Conservation (phyloP, 176 grass and related monocot genomes). For the Triticum turgidum region DNA sequence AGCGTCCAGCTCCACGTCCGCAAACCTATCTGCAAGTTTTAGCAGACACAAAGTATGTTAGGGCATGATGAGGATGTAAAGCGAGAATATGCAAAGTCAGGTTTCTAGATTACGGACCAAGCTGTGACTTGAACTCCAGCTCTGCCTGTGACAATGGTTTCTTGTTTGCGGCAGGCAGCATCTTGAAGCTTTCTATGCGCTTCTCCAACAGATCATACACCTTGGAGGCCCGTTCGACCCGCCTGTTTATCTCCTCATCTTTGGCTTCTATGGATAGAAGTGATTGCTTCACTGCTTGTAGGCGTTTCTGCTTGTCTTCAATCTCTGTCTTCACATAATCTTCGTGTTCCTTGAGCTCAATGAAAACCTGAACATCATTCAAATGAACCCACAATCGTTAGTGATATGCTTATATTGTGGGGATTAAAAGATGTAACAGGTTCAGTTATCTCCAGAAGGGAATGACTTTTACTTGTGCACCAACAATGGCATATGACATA, state of each 20-base stretch:
- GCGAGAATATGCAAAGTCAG: background rate
- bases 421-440: background rate
- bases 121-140: constrained; percentile 83
- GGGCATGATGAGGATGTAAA: background rate
- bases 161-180: constrained; percentile 77
- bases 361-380: constrained; percentile 65
- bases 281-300: constrained; percentile 61
- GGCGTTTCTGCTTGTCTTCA: constrained; percentile 72
- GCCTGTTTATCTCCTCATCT: constrained; percentile 52
- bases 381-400: constrained; percentile 21
- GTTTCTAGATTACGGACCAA: constrained; percentile 48
- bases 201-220: constrained; percentile 72
- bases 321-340: constrained; percentile 67
- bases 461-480: background rate
- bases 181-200: constrained; percentile 82
- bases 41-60: constrained; percentile 11
- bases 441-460: background rate
- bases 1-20: constrained; percentile 78
- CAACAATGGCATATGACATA: background rate
- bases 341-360: constrained; percentile 83
- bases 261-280: constrained; percentile 67
- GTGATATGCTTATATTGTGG: background rate
- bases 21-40: constrained; percentile 67
- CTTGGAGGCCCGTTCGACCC: constrained; percentile 55
- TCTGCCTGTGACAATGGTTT: constrained; percentile 89